Evolutionary conservation across 2,329 filamentous ascomycete species (phyloP).

Genomic region (Diaporthe ilicicola): DNA sequence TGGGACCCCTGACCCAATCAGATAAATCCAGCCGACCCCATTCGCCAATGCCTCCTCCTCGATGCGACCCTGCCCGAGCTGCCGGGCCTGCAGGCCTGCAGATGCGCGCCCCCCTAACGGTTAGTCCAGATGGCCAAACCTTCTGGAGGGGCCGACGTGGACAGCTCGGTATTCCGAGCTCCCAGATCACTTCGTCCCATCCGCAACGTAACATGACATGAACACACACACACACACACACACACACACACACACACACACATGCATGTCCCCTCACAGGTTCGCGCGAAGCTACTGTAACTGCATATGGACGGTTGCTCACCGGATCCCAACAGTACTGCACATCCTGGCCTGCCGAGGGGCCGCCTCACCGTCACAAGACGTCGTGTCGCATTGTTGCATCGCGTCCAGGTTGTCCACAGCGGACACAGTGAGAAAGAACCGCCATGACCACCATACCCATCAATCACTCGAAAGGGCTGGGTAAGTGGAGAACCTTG

Average conservation of each 20-base stretch:
- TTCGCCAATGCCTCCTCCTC: not conserved
- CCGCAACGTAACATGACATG: not conserved
- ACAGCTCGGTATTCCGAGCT: not conserved
- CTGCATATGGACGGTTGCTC: not conserved
- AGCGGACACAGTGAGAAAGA: not conserved
- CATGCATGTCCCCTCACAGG: not conserved
- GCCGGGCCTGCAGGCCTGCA: not conserved
- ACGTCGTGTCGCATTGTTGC: not conserved
- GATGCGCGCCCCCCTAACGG: not conserved
- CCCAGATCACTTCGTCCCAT: not conserved
- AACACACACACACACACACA: no score
- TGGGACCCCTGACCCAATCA: no score
- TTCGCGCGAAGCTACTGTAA: not conserved
- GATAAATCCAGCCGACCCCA: conserved; percentile 6
- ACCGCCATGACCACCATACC: not conserved
- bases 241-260: no score
- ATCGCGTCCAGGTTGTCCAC: not conserved
- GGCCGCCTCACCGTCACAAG: not conserved
- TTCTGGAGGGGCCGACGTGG: not conserved
- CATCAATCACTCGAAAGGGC: not conserved
- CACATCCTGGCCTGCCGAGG: not conserved
- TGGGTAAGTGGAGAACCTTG: not conserved
- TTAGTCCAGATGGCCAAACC: not conserved
- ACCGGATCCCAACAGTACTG: not conserved
- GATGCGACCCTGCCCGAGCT: conserved; percentile 10